These are phyloP conservation scores for Amanita molliuscula DNA, from an alignment of 768 basidiomycete species.

Conservation along the genomic window DNA sequence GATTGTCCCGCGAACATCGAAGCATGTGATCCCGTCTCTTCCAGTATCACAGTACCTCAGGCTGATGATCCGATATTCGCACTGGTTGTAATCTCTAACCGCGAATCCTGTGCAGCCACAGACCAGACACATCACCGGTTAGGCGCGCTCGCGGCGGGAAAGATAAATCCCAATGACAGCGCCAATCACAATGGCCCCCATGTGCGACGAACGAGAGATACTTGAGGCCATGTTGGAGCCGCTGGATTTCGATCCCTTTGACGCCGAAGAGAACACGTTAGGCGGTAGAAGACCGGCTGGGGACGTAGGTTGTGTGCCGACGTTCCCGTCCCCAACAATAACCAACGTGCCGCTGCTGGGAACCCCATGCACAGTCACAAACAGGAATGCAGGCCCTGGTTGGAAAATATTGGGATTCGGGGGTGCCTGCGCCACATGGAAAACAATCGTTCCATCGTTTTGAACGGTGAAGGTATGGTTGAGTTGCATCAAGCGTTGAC, in stretches of 20 bases:
- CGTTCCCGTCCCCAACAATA: constrained; percentile 67
- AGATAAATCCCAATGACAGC: not conserved
- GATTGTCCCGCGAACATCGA: too few species aligned
- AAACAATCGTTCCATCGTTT: constrained; percentile 59
- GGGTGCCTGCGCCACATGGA: constrained; percentile 77
- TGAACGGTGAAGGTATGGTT: constrained; percentile 80
- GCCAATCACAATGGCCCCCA: constrained; percentile 55
- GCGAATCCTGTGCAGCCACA: not conserved
- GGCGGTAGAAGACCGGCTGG: constrained; percentile 36
- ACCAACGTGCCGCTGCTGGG: constrained; percentile 73
- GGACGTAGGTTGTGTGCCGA: constrained; percentile 56
- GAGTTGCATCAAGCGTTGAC: constrained; percentile 71
- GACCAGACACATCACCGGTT: not conserved
- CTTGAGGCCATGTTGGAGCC: too few species aligned
- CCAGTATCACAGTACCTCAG: too few species aligned
- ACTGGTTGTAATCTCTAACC: too few species aligned
- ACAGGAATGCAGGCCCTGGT: constrained; percentile 81
- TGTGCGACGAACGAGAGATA: constrained; percentile 37
- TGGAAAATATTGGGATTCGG: constrained; percentile 80
- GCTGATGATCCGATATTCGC: too few species aligned
- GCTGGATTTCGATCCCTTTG: too few species aligned
- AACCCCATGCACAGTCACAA: constrained; percentile 74
- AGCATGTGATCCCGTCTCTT: too few species aligned
- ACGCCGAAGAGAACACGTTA: constrained; percentile 30
- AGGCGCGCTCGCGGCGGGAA: not conserved